Percentiles rank a stretch among this genome's conserved stretches.
Evolutionary conservation across 2,329 filamentous ascomycete species (phyloP).

Genomic region (Trichoderma oligosporum): DNA sequence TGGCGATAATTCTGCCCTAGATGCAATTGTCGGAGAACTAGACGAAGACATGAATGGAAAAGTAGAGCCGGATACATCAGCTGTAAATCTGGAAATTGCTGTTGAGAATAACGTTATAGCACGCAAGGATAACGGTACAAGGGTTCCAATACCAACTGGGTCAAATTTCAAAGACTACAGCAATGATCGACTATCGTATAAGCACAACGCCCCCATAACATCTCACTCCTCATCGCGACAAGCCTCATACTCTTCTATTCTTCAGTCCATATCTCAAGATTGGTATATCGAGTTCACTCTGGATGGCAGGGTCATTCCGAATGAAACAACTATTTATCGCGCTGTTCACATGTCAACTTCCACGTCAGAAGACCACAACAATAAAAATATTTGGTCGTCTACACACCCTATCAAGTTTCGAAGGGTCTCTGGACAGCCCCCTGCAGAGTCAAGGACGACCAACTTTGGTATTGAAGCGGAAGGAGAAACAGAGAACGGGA

Average conservation of each 20-base stretch:
- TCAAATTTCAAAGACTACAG: constrained; percentile 39
- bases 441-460: constrained; percentile 65
- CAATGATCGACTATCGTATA: constrained; percentile 39
- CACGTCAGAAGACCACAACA: constrained; percentile 58
- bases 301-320: constrained; percentile 75
- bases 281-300: constrained; percentile 98
- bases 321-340: constrained; percentile 93
- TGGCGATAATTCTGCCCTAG: constrained; percentile 62
- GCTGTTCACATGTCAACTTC: constrained; percentile 69
- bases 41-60: constrained; percentile 78
- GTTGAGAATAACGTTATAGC: constrained; percentile 85
- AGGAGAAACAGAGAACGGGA: constrained; percentile 54
- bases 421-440: constrained; percentile 77
- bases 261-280: constrained; percentile 77
- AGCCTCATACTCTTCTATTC: constrained; percentile 79
- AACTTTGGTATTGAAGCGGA: constrained; percentile 45
- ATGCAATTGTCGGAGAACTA: constrained; percentile 85
- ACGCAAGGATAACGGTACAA: constrained; percentile 84
- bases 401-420: constrained; percentile 91
- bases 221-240: constrained; percentile 59
- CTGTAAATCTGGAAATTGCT: constrained; percentile 87
- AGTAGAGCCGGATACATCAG: constrained; percentile 64
- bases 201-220: constrained; percentile 46
- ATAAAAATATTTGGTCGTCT: constrained; percentile 81
- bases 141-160: constrained; percentile 77